Percentiles rank a stretch among this genome's conserved stretches.
Evolutionary conservation across 768 basidiomycete genomes (phyloP).

Genomic region (Boletus tomentosulus): DNA sequence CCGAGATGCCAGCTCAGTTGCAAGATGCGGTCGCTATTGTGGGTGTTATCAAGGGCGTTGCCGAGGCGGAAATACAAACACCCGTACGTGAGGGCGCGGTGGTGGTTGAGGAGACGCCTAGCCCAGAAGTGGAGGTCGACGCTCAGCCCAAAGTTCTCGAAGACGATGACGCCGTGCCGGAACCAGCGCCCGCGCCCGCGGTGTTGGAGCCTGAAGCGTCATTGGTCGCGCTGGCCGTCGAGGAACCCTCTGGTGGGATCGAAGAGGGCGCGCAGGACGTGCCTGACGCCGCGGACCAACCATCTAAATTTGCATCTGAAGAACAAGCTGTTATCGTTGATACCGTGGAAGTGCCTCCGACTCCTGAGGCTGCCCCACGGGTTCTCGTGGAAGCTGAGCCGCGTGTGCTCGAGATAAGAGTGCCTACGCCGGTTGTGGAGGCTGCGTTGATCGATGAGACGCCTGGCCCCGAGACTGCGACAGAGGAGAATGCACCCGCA

Average conservation of each 20-base stretch:
- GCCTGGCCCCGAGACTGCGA: not conserved
- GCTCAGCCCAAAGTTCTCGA: not conserved
- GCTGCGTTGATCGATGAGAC: slow-evolving; percentile 6
- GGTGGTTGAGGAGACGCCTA: slow-evolving; percentile 14
- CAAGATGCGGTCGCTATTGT: not conserved
- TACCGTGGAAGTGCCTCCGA: too few relatives aligned
- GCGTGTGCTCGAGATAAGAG: not conserved
- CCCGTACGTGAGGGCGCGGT: slow-evolving; percentile 12
- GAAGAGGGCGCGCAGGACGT: not conserved
- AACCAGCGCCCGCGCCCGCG: not conserved
- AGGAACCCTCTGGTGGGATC: not conserved
- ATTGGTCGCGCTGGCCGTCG: not conserved
- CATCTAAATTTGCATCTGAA: not conserved
- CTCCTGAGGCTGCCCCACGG: too few relatives aligned
- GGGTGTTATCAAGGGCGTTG: slow-evolving; percentile 6
- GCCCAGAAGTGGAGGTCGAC: slow-evolving; percentile 4
- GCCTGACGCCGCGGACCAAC: slow-evolving; percentile 4
- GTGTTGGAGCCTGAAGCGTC: slow-evolving; percentile 3
- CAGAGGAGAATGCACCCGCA: not conserved
- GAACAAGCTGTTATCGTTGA: not conserved
- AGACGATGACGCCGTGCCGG: not conserved
- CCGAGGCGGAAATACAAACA: slow-evolving; percentile 14
- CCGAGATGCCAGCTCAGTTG: slow-evolving; percentile 13
- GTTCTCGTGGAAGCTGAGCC: not conserved
- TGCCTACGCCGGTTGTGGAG: not conserved